A percentile compares a stretch with the other conserved stretches of the same genome.
Evolutionary conservation across 192 early-diverging fungal species (phyloP).

Genomic region (Thamnidium elegans): DNA sequence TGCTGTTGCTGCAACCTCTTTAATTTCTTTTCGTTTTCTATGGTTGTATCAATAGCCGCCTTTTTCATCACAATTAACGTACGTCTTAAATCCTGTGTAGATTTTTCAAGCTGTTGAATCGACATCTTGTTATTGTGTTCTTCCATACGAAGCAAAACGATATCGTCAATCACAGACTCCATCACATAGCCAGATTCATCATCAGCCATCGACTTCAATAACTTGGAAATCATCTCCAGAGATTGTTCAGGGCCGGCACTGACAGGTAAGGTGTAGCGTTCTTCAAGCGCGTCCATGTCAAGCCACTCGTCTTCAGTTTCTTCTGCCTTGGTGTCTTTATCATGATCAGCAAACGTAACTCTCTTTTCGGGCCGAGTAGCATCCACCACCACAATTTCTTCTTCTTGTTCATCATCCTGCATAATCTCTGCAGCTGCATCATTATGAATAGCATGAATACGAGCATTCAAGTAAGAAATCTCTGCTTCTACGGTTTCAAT

Average conservation of each 20-base stretch:
- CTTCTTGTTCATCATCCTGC: constrained; percentile 13
- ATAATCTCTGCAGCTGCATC: constrained; percentile 39
- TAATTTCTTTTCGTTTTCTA: constrained; percentile 29
- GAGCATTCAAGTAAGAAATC: constrained; percentile 47
- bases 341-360: constrained; percentile 36
- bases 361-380: constrained; percentile 19
- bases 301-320: constrained; percentile 23
- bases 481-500: constrained; percentile 51
- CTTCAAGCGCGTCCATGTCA: constrained; percentile 29
- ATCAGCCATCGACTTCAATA: constrained; percentile 44
- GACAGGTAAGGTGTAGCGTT: constrained; percentile 28
- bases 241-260: constrained; percentile 39
- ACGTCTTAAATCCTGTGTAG: constrained; percentile 47
- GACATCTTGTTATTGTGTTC: constrained; percentile 45
- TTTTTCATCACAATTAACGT: constrained; percentile 54
- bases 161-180: constrained; percentile 55
- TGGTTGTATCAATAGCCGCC: constrained; percentile 48
- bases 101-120: constrained; percentile 48
- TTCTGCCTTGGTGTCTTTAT: background rate
- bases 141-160: constrained; percentile 46
- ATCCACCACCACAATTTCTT: constrained; percentile 21
- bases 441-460: constrained; percentile 47
- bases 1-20: constrained; percentile 13
- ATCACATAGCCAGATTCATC: constrained; percentile 44
- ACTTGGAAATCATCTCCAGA: constrained; percentile 43